Evolutionary conservation across 2,329 filamentous ascomycete genomes (phyloP).

Genomic region (Tolypocladium amazonense): DNA sequence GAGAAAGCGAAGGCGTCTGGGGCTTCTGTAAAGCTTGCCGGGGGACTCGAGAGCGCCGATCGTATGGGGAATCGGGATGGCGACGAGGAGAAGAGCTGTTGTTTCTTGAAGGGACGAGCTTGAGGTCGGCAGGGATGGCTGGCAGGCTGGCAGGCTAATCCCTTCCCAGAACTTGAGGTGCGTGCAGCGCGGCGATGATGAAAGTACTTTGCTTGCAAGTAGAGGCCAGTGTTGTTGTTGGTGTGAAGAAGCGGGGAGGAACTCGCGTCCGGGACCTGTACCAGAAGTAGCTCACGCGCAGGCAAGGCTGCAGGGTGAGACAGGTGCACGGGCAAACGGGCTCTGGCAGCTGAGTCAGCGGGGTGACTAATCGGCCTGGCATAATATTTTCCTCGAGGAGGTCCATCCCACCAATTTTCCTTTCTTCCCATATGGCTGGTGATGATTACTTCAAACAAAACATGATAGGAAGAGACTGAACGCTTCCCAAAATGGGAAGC

Average conservation of each 20-base stretch:
- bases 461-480: constrained; percentile 64
- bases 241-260: not conserved
- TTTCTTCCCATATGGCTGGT: constrained; percentile 35
- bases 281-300: constrained; percentile 1
- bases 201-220: not conserved
- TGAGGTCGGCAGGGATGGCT: not conserved
- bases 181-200: not conserved
- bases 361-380: not conserved
- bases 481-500: constrained; percentile 35
- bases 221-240: not conserved
- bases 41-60: not conserved
- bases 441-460: constrained; percentile 46
- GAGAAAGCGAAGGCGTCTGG: not conserved
- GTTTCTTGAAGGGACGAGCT: constrained; percentile 1
- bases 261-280: not conserved
- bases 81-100: not conserved
- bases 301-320: not conserved
- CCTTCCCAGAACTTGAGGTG: not conserved
- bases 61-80: not conserved
- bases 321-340: not conserved
- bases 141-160: not conserved
- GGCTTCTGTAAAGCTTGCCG: not conserved
- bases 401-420: not conserved
- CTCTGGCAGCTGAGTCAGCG: not conserved
- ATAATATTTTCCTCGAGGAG: not conserved